These are phyloP conservation scores for Besnoitia besnoiti DNA, from an alignment of 169 alveolate genomes.

Conservation along the genomic window DNA sequence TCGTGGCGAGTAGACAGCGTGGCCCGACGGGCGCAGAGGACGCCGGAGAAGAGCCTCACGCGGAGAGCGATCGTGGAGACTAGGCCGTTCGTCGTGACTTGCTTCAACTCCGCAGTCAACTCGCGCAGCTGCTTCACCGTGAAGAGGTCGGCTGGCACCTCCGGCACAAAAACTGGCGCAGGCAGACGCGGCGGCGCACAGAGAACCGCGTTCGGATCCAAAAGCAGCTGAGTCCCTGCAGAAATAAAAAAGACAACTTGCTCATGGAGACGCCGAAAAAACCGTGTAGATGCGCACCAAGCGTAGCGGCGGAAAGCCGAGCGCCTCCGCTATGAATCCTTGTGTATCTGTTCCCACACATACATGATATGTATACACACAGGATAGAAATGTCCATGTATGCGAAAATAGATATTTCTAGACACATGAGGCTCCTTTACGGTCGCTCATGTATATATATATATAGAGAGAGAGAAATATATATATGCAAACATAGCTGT, in stretches of 20 bases:
- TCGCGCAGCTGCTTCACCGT: neutral
- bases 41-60: neutral
- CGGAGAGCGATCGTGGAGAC: neutral
- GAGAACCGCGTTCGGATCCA: conserved; percentile 4
- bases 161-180: neutral
- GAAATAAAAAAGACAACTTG: neutral
- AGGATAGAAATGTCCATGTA: too few relatives aligned
- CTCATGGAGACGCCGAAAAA: too few relatives aligned
- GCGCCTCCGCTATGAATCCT: too few relatives aligned
- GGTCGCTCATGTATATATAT: neutral
- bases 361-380: too few relatives aligned
- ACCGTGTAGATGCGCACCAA: too few relatives aligned
- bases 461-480: too few relatives aligned
- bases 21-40: too few relatives aligned
- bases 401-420: neutral
- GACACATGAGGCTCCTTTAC: neutral
- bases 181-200: neutral
- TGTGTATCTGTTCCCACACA: too few relatives aligned
- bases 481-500: neutral
- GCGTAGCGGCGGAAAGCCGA: too few relatives aligned
- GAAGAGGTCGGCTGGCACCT: neutral
- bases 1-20: too few relatives aligned
- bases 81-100: conserved; percentile 1
- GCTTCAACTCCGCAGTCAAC: neutral
- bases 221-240: conserved; percentile 15